Base-by-base conservation (phyloP, 345 rosid genomes). In the Citrus hindsii region DNA sequence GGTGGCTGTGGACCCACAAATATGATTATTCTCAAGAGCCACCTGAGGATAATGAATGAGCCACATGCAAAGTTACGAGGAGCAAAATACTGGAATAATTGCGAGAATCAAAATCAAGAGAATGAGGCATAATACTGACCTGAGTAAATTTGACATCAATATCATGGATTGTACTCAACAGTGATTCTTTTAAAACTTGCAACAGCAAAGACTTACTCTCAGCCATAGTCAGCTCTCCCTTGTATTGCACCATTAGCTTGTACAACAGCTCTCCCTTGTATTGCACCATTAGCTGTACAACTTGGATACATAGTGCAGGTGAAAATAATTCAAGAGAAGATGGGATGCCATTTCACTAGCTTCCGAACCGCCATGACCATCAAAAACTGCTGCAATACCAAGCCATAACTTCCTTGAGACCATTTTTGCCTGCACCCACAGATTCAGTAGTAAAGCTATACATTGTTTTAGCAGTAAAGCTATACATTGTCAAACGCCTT, bases 341-440 rank as follows among this genome's bases (percentile, higher is more conserved):
- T 59, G 42, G 38, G 84, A 78, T 67, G 82, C 82, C 81, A 81
- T 79, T 51, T 81, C 79, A 33, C 81, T 84, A 7, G 83, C 79
- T 76, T 79, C 84, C 53, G 33, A 28, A 2, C 81, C 87, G 8
- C 75, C 79, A 64, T 79, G 84, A 5, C 84, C 87, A 69, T 84
- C 84, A 81, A 81, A 84, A 25, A 81, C 73, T n/a, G 81, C 83
- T 4, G 70, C 66, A 33, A 76, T 27, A 27, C 79, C 66, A 38
- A 81, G 67, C 59, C 21, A n/a, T 22, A 22, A 35, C 80, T 51
- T 61, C 73, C 67, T 61, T 63, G 12, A 60, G 28, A 69, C 64
- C 77, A 73, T 72, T 69, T 74, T 55, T 48, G 30, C 79, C 62
- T 73, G 76, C 78, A 68, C 56, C 64, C 35, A 46, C 18, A 46